Conservation (phyloP, 1,284 basidiomycete species). For the Moesziomyces globuligerus region DNA sequence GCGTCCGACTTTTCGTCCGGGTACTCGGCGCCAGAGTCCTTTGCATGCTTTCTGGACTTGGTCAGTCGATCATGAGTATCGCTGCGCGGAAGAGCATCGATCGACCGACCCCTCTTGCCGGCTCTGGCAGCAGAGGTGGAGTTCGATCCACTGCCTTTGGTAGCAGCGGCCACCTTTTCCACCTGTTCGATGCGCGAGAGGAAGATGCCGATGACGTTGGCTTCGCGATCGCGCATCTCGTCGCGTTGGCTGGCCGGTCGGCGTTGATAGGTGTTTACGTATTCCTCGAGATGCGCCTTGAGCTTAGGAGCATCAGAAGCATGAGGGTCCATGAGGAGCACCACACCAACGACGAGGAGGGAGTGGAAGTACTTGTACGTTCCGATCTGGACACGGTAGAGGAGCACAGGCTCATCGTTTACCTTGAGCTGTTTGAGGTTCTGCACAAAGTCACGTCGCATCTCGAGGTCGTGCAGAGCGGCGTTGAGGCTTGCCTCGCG, state of each 20-base stretch:
- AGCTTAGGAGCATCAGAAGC: slow-evolving; percentile 46
- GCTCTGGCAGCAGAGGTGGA: background rate
- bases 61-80: slow-evolving; percentile 9
- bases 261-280: slow-evolving; percentile 24
- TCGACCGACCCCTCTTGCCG: slow-evolving; percentile 27
- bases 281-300: slow-evolving; percentile 44
- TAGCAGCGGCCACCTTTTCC: slow-evolving; percentile 11
- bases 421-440: slow-evolving; percentile 20
- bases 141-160: slow-evolving; percentile 1
- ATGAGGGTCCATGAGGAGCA: slow-evolving; percentile 54
- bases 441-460: slow-evolving; percentile 50
- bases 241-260: slow-evolving; percentile 30
- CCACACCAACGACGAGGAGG: slow-evolving; percentile 53
- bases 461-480: slow-evolving; percentile 53
- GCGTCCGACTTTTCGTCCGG: slow-evolving; percentile 38
- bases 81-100: slow-evolving; percentile 11
- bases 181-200: slow-evolving; percentile 46
- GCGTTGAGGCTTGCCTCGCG: slow-evolving; percentile 56
- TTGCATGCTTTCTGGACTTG: slow-evolving; percentile 23
- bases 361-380: slow-evolving; percentile 62
- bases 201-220: slow-evolving; percentile 53
- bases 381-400: slow-evolving; percentile 51
- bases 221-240: slow-evolving; percentile 58
- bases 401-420: slow-evolving; percentile 21
- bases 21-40: slow-evolving; percentile 8